Evolutionary conservation across 495 filamentous ascomycete genomes (phyloP), one percentile per base, ranked within the genome.

Genomic region (Penicillium antarcticum): DNA sequence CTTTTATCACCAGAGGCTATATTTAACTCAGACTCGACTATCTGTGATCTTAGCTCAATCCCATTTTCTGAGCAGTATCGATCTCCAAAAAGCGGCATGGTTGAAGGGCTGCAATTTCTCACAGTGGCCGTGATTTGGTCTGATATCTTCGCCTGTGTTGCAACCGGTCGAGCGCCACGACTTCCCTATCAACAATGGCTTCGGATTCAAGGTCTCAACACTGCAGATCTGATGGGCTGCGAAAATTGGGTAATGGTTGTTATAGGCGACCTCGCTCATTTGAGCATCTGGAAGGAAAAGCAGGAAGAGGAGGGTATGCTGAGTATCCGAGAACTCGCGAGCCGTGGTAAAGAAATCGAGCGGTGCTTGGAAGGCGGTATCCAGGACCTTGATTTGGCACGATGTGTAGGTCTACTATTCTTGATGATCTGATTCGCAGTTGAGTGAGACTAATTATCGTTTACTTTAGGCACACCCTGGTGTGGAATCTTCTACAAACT

Each of bases 151-250:
- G 46, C 46, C 19, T 49, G 46, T 34, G 23, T 49, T 13, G 17
- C 46, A 42, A 49, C 37, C 3, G 37, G 46, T 3, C 36, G 46
- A 14, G 36, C 36, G 3, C 46, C 46, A 26, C 36, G 36, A 18
- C 46, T 49, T 16, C 46, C 46, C 12, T 49, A 49, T 31, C 46
- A 34, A 21, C 36, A 36, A 14, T 49, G 46, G 46, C 46, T 49
- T 12, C 46, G 40, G 23, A 49, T 39, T 4, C 46, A 36, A 4
- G 36, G 37, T 1, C 19, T 49, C 9, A 41, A 49, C n/a, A 49
- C 37, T n/a, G 46, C 36, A 8, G 46, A 49, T 17, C 46, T 49
- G 24, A 49, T 49, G 46, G 46, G 46, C 12, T 49, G 46, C 18
- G 38, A 49, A 4, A 49, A 49, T 5, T 49, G 46, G 46, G 36